Base-by-base conservation (phyloP, 2,329 filamentous ascomycete genomes). In the Paradendryphiella salina region DNA sequence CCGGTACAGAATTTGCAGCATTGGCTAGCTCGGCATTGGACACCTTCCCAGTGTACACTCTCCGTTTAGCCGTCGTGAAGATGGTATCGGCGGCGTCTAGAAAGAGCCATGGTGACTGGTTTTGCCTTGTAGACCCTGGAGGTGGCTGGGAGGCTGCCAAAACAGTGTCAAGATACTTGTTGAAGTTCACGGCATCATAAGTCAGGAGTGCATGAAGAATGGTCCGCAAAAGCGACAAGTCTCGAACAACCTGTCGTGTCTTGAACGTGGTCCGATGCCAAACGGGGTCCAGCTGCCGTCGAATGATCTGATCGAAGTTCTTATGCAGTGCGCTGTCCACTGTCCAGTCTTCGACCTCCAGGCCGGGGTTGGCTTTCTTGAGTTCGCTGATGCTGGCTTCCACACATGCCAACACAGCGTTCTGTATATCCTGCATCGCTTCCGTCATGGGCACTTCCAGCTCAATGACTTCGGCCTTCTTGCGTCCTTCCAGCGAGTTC, bases 321-420 rank as follows among this genome's bases (percentile, higher is more conserved):
- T 88, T 89, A 60, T 96, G 88, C 54, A 97, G 76, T 29, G 93
- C 93, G 67, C 89, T 96, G 72, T 97, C 93, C 14, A 96, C 79
- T 41, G 90, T 96, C 93, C 93, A 97, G 66, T 96, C 92, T 52
- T 95, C 92, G 85, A 97, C 92, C 62, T 97, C 93, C 5, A 99
- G 78, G 2, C 91, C 92, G 1, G 85, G 82, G 66, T 96, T 97
- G 14, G 85, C 84, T 75, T 96, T 97, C 71, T 93, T 95, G 35
- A 99, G 81, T 74, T 99, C 94, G 47, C 89, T 85, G 59, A 99
- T 94, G 69, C 91, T 96, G 61, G 90, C 87, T 73, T 97, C 93
- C 14, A 99, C 92, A 69, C 94, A 99, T 70, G 97, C 93, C 74
- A 99, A 84, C 52, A 97, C 87, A 20, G 94, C 92, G 57, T 89